Percentiles rank a stretch among this genome's conserved stretches.
These are phyloP conservation scores for Coemansia sp. DNA, from an alignment of 192 early-diverging fungal species.

Conservation along the genomic window DNA sequence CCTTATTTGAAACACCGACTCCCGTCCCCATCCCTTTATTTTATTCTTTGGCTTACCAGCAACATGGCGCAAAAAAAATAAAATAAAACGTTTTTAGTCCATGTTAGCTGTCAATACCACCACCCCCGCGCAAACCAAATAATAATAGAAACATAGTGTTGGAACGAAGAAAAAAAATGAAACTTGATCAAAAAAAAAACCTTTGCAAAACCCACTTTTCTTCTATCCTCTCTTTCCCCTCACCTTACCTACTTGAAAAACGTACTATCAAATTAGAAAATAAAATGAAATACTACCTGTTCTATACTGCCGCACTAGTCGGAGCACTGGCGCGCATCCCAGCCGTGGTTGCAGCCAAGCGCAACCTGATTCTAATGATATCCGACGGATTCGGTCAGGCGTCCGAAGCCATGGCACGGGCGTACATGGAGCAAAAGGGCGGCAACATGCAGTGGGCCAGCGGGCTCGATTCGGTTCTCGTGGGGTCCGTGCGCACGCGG, in stretches of 20 bases:
- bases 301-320: background rate
- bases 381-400: constrained; percentile 64
- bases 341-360: background rate
- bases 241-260: background rate
- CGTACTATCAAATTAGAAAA: background rate
- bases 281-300: background rate
- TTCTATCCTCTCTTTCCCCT: background rate
- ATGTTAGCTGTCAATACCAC: no score
- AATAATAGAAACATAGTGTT: no score
- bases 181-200: background rate
- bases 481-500: constrained; percentile 56
- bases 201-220: no score
- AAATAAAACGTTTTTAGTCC: background rate
- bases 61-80: background rate
- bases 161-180: background rate
- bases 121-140: no score
- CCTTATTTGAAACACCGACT: background rate
- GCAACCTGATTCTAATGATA: constrained; percentile 62
- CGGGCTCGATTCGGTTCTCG: constrained; percentile 52
- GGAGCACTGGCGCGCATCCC: background rate
- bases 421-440: constrained; percentile 25
- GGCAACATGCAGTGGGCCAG: constrained; percentile 23
- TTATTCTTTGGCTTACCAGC: background rate
- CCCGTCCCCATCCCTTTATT: no score
- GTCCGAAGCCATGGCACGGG: constrained; percentile 59